Percentiles rank a stretch among this genome's conserved stretches.
Evolutionary conservation across 2,329 filamentous ascomycete species (phyloP).

Genomic region (Allantophomopsis cytisporea): DNA sequence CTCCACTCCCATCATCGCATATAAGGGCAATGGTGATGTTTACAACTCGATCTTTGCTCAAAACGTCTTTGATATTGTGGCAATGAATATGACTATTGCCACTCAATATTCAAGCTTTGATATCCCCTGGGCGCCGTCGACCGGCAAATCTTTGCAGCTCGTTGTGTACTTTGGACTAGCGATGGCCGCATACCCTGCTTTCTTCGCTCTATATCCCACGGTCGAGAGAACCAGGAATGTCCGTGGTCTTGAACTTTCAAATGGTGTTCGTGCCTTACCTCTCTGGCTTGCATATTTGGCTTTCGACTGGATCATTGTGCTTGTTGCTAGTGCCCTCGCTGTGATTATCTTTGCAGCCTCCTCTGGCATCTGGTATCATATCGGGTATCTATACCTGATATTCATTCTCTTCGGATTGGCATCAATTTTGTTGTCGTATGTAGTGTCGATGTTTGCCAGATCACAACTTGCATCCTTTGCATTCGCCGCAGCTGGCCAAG

Average conservation of each 20-base stretch:
- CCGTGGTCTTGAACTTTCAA: conserved; percentile 78
- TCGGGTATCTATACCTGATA: conserved; percentile 71
- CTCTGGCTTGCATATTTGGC: conserved; percentile 73
- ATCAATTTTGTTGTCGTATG: conserved; percentile 63
- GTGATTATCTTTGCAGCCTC: conserved; percentile 55
- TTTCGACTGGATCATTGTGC: conserved; percentile 68
- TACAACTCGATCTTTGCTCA: conserved; percentile 45
- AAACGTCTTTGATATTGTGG: conserved; percentile 50
- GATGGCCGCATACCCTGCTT: conserved; percentile 66
- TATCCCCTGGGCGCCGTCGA: conserved; percentile 52
- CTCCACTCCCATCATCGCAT: conserved; percentile 54
- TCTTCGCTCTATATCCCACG: conserved; percentile 85
- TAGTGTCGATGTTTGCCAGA: conserved; percentile 66
- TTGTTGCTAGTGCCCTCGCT: conserved; percentile 51
- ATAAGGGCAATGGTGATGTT: conserved; percentile 47
- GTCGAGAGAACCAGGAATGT: conserved; percentile 68
- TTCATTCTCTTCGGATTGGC: conserved; percentile 72
- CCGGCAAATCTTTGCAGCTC: conserved; percentile 64
- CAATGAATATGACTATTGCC: conserved; percentile 55
- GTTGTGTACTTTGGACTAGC: conserved; percentile 73
- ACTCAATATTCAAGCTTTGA: conserved; percentile 67
- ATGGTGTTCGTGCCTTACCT: conserved; percentile 70
- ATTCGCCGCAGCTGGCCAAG: conserved; percentile 65
- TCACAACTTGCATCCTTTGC: conserved; percentile 79
- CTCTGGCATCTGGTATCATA: conserved; percentile 59